phyloP scores from a whole-genome alignment of 192 early-diverging fungal species.

The Diversispora eburnea region DNA sequence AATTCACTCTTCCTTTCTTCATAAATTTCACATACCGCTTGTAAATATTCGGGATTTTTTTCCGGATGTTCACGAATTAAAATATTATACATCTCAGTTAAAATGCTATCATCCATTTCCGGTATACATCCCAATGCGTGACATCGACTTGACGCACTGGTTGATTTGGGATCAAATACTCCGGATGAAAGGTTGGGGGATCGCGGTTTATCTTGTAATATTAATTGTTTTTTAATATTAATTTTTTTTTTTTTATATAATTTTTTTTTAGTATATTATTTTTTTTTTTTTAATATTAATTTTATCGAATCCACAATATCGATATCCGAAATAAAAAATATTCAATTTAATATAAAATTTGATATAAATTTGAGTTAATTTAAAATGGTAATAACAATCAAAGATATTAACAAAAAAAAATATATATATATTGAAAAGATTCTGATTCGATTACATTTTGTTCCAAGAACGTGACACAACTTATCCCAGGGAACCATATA shows the following conservation, averaged over 20 bases:
- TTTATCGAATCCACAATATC: no score
- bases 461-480: slow-evolving; percentile 12
- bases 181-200: background rate
- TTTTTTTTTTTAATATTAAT: no score
- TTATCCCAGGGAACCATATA: slow-evolving; percentile 2
- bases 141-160: background rate
- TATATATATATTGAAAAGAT: no score
- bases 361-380: no score
- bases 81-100: slow-evolving; percentile 1
- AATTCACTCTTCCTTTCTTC: slow-evolving; percentile 7
- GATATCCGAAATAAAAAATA: no score
- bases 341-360: no score
- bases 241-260: no score
- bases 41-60: slow-evolving; percentile 14
- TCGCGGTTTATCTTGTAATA: background rate
- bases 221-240: no score
- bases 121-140: slow-evolving; percentile 3
- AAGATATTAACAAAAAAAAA: no score
- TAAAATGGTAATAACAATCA: no score
- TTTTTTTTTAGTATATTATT: no score
- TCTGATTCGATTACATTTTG: background rate
- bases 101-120: slow-evolving; percentile 11
- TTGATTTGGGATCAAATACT: background rate
- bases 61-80: background rate
- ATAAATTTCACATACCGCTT: slow-evolving; percentile 4